Base-by-base conservation (phyloP, 768 basidiomycete genomes). In the Xerocomellus chrysenteron region DNA sequence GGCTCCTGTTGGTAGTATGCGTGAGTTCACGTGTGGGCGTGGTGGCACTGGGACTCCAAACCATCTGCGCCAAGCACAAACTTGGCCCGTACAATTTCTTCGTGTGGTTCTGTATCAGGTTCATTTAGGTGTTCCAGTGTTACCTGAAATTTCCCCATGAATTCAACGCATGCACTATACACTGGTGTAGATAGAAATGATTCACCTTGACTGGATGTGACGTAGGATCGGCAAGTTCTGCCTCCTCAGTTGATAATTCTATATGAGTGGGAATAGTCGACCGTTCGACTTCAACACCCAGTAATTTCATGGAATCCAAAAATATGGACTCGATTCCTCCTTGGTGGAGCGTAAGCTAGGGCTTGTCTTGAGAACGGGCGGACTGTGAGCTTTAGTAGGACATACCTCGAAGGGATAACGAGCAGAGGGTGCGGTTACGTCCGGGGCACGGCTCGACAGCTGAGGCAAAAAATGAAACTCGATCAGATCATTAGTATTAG, bases 1-100 rank as follows among this genome's bases (percentile, higher is more conserved):
- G 0, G 89, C 90, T 6, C 88, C 87, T 88, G 62, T 42, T 43
- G 14, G 46, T 17, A 30, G 46, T 17, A 30, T 12, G 41, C 30
- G n/a, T 68, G 36, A 52, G 56, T n/a, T 40, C 16, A 19, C 16
- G 32, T 13, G 35, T 32, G 44, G 4, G 24, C 26, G n/a, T 40
- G 17, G 24, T 6, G 46, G 26, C 36, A 50, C 28, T 28, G 44
- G 45, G 7, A 11, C 45, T 33, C 56, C 75, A 45, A 65, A 82
- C 88, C 90, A 66, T 93, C 91, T 21, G 84, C 79, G 2, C 91
- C 91, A 32, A 93, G 74, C 2, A 92, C 84, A 64, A 83, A 93
- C 69, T 86, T 90, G 1, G 89, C 87, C 54, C 75, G 73, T 2
- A 91, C 83, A 9, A 81, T 72, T 65, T 90, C 88, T 11, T 75